A percentile compares a stretch with the other conserved stretches of the same genome.
Conservation (phyloP, 768 basidiomycete species). For the Xanthoconium stramineum region DNA sequence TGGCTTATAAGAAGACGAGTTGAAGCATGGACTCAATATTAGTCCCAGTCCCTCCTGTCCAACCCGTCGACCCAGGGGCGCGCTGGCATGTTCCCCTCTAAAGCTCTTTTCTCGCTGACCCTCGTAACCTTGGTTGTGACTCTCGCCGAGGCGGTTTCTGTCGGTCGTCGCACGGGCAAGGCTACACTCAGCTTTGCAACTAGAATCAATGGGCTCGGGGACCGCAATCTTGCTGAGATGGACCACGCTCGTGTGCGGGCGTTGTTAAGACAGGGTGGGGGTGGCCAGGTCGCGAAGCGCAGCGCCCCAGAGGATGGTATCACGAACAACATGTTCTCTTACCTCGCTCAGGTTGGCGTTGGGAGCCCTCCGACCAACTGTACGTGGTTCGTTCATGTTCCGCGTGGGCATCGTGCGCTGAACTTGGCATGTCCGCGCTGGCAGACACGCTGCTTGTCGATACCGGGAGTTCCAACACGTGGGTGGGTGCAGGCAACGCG, state of each 20-base stretch:
- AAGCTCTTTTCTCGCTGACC: no score
- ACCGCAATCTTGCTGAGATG: conserved; percentile 13
- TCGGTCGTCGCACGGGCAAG: no score
- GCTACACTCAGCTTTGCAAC: no score
- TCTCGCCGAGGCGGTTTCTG: no score
- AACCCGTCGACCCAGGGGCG: no score
- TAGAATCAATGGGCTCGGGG: no score
- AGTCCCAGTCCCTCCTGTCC: no score
- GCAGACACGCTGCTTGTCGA: conserved; percentile 30
- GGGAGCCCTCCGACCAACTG: conserved; percentile 28
- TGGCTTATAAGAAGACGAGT: no score
- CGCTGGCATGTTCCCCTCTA: no score
- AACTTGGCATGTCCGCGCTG: no score
- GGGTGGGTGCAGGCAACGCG: conserved; percentile 25
- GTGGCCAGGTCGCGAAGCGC: not conserved
- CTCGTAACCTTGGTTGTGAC: no score
- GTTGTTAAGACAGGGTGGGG: not conserved
- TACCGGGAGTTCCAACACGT: conserved; percentile 34
- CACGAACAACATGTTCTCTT: conserved; percentile 26
- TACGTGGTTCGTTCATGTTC: conserved; percentile 9
- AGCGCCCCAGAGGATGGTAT: not conserved
- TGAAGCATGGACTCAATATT: no score
- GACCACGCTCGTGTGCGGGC: conserved; percentile 21
- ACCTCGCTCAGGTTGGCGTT: conserved; percentile 29
- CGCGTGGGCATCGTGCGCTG: not conserved